These are phyloP conservation scores for Fusarium sororula DNA, from an alignment of 2,329 filamentous ascomycete genomes.

Conservation along the genomic window DNA sequence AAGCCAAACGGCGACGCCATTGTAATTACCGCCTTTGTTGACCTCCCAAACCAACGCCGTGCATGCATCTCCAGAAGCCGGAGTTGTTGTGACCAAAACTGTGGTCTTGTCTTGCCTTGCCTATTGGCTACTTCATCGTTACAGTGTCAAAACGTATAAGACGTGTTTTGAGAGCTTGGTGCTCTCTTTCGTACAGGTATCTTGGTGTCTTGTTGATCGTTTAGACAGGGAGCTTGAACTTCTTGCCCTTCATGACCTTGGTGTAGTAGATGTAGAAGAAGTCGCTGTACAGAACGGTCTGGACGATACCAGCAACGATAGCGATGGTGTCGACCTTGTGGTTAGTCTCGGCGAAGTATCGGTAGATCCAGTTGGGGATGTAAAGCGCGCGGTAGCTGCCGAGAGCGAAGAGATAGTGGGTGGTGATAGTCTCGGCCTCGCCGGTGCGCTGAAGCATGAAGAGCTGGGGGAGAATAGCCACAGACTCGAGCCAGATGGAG, in stretches of 20 bases:
- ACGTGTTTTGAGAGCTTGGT: slow-evolving; percentile 9
- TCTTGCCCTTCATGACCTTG: slow-evolving; percentile 90
- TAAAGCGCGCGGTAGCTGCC: slow-evolving; percentile 93
- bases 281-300: slow-evolving; percentile 96
- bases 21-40: slow-evolving; percentile 40
- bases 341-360: slow-evolving; percentile 78
- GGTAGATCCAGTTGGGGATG: slow-evolving; percentile 98
- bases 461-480: slow-evolving; percentile 95
- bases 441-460: slow-evolving; percentile 98
- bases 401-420: slow-evolving; percentile 94
- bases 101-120: slow-evolving; percentile 24
- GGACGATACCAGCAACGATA: slow-evolving; percentile 86
- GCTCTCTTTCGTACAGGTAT: slow-evolving; percentile 24
- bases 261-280: slow-evolving; percentile 99
- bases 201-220: not conserved
- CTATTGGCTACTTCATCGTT: slow-evolving; percentile 29
- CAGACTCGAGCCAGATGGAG: slow-evolving; percentile 96
- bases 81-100: slow-evolving; percentile 35
- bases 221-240: slow-evolving; percentile 86
- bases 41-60: slow-evolving; percentile 45
- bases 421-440: slow-evolving; percentile 99
- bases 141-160: slow-evolving; percentile 10
- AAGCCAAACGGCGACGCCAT: slow-evolving; percentile 43
- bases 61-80: slow-evolving; percentile 43
- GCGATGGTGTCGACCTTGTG: slow-evolving; percentile 86